phyloP scores from a whole-genome alignment of 2,329 filamentous ascomycete genomes.

The Colletotrichum euphorbiae region DNA sequence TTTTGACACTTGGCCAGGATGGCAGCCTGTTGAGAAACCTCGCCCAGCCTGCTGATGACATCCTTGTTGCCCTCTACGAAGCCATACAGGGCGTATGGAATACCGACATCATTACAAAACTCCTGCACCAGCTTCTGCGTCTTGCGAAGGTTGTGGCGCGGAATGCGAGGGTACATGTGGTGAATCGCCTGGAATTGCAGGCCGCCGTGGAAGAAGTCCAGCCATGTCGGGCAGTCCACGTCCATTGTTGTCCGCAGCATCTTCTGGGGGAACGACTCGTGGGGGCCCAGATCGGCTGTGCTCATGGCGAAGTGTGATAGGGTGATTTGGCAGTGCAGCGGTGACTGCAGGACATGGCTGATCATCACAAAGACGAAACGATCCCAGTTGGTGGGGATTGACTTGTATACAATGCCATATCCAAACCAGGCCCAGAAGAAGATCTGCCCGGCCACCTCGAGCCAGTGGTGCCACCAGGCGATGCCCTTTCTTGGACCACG shows the following conservation, averaged over 20 bases:
- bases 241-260: slow-evolving; percentile 97
- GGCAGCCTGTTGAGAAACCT: slow-evolving; percentile 83
- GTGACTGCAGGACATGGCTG: slow-evolving; percentile 83
- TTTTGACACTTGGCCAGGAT: slow-evolving; percentile 82
- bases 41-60: slow-evolving; percentile 80
- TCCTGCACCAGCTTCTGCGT: slow-evolving; percentile 81
- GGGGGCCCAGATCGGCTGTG: slow-evolving; percentile 83
- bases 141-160: slow-evolving; percentile 83
- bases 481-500: slow-evolving; percentile 79
- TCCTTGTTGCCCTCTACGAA: slow-evolving; percentile 87
- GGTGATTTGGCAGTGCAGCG: slow-evolving; percentile 90
- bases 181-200: slow-evolving; percentile 92
- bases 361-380: slow-evolving; percentile 81
- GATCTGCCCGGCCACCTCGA: slow-evolving; percentile 80
- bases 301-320: slow-evolving; percentile 95
- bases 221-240: slow-evolving; percentile 86
- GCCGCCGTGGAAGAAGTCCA: slow-evolving; percentile 90
- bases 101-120: slow-evolving; percentile 84
- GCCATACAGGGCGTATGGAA: slow-evolving; percentile 87
- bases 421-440: slow-evolving; percentile 92
- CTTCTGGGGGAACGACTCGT: slow-evolving; percentile 89
- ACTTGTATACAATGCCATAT: slow-evolving; percentile 81
- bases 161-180: slow-evolving; percentile 85
- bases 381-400: slow-evolving; percentile 75
- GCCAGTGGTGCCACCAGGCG: slow-evolving; percentile 84